Conservation (phyloP, 192 early-diverging fungal genomes). For the Neocallimastix lanati region DNA sequence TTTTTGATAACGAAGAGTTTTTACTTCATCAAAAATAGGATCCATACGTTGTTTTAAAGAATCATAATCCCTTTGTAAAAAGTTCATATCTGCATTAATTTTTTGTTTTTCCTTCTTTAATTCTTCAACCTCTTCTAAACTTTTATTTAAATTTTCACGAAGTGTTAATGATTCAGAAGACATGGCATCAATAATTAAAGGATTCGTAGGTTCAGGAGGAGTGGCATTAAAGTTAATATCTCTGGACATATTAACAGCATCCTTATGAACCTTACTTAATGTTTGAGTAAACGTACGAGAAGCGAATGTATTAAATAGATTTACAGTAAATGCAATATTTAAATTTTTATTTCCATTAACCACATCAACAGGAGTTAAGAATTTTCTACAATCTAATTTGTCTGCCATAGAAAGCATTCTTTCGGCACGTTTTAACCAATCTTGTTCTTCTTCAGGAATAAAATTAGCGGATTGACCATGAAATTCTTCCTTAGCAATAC, state of each 20-base stretch:
- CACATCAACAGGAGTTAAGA: background rate
- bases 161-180: background rate
- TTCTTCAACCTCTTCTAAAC: background rate
- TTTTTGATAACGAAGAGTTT: background rate
- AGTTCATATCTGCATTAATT: background rate
- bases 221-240: background rate
- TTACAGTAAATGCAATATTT: background rate
- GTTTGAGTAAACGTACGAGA: background rate
- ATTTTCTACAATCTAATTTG: background rate
- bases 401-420: background rate
- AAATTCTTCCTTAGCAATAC: background rate
- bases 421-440: background rate
- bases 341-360: background rate
- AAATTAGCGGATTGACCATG: background rate
- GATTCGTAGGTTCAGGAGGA: background rate
- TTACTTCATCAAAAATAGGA: background rate
- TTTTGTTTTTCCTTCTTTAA: background rate
- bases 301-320: background rate
- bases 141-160: background rate
- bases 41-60: background rate
- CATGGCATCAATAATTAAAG: background rate
- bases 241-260: background rate
- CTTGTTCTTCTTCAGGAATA: background rate
- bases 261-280: background rate
- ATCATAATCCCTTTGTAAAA: background rate